Conservation (phyloP, 192 early-diverging fungal species). For the Coemansia sp. region DNA sequence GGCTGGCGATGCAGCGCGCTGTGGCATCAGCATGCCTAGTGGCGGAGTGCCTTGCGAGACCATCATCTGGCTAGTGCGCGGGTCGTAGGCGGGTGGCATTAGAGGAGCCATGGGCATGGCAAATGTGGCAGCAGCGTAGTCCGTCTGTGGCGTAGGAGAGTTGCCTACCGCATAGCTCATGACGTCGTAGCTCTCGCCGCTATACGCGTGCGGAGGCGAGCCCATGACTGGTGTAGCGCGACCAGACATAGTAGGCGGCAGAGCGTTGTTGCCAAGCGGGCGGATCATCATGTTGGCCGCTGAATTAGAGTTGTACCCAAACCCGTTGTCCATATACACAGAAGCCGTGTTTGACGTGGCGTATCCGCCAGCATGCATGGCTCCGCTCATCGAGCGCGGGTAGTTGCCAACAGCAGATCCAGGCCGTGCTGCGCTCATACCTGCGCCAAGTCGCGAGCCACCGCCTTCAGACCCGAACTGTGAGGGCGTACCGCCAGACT, state of each 20-base stretch:
- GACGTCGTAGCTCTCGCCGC: constrained; percentile 21
- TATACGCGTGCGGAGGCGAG: constrained; percentile 20
- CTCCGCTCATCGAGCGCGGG: constrained; percentile 41
- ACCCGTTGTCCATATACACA: constrained; percentile 52
- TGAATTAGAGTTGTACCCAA: constrained; percentile 47
- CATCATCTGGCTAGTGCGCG: constrained; percentile 29
- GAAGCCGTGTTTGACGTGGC: constrained; percentile 47
- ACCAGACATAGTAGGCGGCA: constrained; percentile 31
- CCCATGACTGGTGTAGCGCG: constrained; percentile 38
- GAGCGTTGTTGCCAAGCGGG: constrained; percentile 12
- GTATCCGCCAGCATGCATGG: constrained; percentile 30
- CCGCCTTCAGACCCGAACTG: constrained; percentile 40
- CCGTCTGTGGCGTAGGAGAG: constrained; percentile 24
- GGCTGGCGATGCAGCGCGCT: constrained; percentile 25
- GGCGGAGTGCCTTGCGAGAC: constrained; percentile 32
- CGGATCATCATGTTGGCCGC: constrained; percentile 14
- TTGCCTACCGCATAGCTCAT: constrained; percentile 6
- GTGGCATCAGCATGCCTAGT: constrained; percentile 7
- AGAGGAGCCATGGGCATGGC: constrained; percentile 32
- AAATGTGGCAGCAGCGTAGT: constrained; percentile 27
- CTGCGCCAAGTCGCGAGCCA: constrained; percentile 40
- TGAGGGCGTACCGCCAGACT: constrained; percentile 46
- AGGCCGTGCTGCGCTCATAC: constrained; percentile 35
- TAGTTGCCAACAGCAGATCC: constrained; percentile 53
- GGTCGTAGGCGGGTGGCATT: constrained; percentile 48